Conservation (phyloP, 2,329 filamentous ascomycete species). For the Verticillium albo-atrum region DNA sequence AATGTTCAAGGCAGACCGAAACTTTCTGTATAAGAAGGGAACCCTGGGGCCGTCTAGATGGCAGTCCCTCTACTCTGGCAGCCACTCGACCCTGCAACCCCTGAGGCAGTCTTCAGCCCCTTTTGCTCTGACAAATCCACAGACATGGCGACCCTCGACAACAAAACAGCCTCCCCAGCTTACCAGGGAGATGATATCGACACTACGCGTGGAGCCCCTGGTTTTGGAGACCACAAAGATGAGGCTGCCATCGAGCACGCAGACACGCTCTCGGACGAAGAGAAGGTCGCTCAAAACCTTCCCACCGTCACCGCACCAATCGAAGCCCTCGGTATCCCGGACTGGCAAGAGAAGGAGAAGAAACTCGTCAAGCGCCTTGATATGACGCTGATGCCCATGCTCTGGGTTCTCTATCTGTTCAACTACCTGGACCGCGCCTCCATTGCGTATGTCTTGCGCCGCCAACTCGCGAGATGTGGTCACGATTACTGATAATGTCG, state of each 20-base stretch:
- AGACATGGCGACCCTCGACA: not conserved
- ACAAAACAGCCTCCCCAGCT: not conserved
- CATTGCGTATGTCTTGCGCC: slow-evolving; percentile 8
- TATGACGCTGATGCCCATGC: slow-evolving; percentile 14
- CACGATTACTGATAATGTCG: not conserved
- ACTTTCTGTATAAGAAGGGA: not conserved
- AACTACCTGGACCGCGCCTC: slow-evolving; percentile 6
- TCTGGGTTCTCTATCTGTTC: slow-evolving; percentile 31
- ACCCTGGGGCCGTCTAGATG: not conserved
- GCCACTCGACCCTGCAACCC: too few species aligned
- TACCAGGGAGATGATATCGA: not conserved
- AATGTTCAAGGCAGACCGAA: not conserved
- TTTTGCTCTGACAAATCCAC: not conserved
- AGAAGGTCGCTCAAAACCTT: not conserved
- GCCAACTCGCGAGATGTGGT: too few species aligned
- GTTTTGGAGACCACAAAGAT: not conserved
- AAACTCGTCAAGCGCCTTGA: slow-evolving; percentile 14
- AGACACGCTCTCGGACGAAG: not conserved
- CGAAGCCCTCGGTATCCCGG: slow-evolving; percentile 13
- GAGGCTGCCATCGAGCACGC: not conserved
- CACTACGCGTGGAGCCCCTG: not conserved
- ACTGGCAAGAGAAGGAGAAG: slow-evolving; percentile 15
- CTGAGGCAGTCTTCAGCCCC: too few species aligned
- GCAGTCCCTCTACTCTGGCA: not conserved
- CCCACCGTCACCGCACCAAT: slow-evolving; percentile 4